Percentiles rank a stretch among this genome's conserved stretches.
These are phyloP conservation scores for Eucalyptus sp. DNA, from an alignment of 345 rosid genomes.

Conservation along the genomic window DNA sequence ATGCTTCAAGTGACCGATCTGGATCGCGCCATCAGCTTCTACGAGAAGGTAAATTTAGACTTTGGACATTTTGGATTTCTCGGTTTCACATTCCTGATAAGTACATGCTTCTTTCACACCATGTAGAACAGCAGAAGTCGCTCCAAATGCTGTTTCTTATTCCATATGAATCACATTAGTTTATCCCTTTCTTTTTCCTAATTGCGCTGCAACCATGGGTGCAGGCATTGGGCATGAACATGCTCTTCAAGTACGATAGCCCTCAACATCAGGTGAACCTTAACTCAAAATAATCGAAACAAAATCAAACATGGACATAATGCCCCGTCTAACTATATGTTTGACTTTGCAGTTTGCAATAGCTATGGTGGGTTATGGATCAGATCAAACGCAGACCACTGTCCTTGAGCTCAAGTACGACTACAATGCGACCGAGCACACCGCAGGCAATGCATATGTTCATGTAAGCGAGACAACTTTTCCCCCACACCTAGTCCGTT, in stretches of 20 bases:
- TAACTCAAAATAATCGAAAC: neutral
- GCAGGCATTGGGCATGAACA: conserved; percentile 37
- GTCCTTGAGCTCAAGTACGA: conserved; percentile 30
- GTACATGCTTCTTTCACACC: neutral
- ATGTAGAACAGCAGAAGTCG: neutral
- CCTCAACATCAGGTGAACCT: conserved; percentile 21
- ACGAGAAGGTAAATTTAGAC: conserved; percentile 17
- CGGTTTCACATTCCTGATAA: neutral
- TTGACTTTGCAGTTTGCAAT: conserved; percentile 14
- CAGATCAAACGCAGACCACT: conserved; percentile 15
- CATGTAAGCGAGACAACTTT: conserved; percentile 3
- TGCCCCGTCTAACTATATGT: neutral
- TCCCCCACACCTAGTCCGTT: neutral
- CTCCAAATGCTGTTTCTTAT: neutral
- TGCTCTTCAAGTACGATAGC: conserved; percentile 15
- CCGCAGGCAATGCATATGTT: conserved; percentile 27
- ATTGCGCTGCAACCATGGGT: neutral
- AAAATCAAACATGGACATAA: neutral
- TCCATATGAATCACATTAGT: neutral
- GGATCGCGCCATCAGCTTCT: conserved; percentile 25
- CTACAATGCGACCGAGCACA: conserved; percentile 20
- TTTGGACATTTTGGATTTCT: too few species aligned
- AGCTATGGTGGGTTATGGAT: conserved; percentile 38
- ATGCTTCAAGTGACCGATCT: conserved; percentile 32
- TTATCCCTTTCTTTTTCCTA: neutral